phyloP scores from a whole-genome alignment of 225 moss, liverwort and hornwort genomes.

The Anthoceros angustus region DNA sequence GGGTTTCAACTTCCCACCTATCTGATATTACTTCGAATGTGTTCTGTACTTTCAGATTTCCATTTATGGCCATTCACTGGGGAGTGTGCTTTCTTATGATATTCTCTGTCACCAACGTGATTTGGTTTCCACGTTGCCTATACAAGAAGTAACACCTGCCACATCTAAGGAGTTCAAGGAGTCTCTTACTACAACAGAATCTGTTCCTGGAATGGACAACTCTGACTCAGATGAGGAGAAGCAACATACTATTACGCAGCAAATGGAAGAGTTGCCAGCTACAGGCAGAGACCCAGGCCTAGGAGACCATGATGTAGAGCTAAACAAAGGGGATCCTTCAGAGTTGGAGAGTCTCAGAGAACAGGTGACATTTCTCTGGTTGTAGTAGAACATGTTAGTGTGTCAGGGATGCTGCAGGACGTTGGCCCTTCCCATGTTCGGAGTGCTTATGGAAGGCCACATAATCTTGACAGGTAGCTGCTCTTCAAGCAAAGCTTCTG shows the following conservation, averaged over 20 bases:
- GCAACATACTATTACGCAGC: neutral
- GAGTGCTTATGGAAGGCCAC: neutral
- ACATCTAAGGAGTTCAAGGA: conserved; percentile 25
- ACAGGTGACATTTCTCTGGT: conserved; percentile 10
- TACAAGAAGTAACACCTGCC: conserved; percentile 39
- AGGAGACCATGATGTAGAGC: neutral
- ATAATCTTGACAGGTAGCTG: conserved; percentile 20
- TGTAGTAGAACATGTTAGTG: too few species aligned
- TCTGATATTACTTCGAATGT: too few species aligned
- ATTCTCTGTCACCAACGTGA: conserved; percentile 94
- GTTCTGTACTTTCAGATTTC: conserved; percentile 45
- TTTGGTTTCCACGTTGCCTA: conserved; percentile 55
- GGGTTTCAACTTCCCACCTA: too few species aligned
- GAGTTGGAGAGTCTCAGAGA: conserved; percentile 23
- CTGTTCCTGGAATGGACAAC: neutral
- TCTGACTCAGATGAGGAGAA: conserved; percentile 1
- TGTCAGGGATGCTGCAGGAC: neutral
- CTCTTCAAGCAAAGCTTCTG: conserved; percentile 28
- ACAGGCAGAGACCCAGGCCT: neutral
- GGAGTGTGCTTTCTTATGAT: conserved; percentile 90
- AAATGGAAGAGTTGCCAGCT: neutral
- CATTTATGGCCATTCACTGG: conserved; percentile 93
- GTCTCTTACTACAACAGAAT: neutral
- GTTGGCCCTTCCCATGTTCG: neutral
- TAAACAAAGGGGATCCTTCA: neutral